Evolutionary conservation across 352 stramenopile genomes (phyloP), one percentile per base, ranked within the genome.

Genomic region (Globisporangium canariense): DNA sequence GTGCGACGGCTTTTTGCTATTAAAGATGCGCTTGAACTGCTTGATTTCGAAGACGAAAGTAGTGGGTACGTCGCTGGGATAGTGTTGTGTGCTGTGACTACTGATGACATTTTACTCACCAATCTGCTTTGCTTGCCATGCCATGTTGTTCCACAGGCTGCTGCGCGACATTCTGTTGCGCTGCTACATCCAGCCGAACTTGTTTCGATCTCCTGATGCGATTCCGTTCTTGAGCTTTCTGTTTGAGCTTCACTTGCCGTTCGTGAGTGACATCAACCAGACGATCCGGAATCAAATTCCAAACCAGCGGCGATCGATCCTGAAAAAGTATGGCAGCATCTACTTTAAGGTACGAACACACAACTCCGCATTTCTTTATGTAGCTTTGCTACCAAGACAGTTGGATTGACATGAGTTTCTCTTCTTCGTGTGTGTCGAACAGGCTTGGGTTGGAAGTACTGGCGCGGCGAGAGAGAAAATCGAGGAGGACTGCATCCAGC

Each of bases 261-360:
- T 96, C 65, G 79, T 94, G 30, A 62, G 74, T 30, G 86, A 95
- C 60, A 95, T 97, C 56, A 93, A 97, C 62, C 80, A 88, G 41
- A 96, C 88, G 6, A 94, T 97, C 45, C 78, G 83, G 20, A 95
- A 95, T 64, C 87, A 94, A 64, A 87, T 95, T 40, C 87, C 85
- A 13, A 85, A 89, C 60, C 87, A 95, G 62, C 80, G 86, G 40
- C 87, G 87, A 47, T 91, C 87, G 34, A 91, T 95, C 47, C 67
- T 95, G 25, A 81, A 83, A 54, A 93, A 92, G 56, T 92, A 87
- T 40, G 83, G 80, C 60, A 81, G 45, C 28, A 91, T 95, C 47
- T 95, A 95, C 72, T 93, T 92, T 55, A 91, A 93, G 69, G 52
- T 58, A 36, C 20, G n/a, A 45, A 30, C 14, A 16, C 13, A 6